Evolutionary conservation across 768 basidiomycete species (phyloP), one percentile per base, ranked within the genome.

Genomic region (Leccinellum luteum): DNA sequence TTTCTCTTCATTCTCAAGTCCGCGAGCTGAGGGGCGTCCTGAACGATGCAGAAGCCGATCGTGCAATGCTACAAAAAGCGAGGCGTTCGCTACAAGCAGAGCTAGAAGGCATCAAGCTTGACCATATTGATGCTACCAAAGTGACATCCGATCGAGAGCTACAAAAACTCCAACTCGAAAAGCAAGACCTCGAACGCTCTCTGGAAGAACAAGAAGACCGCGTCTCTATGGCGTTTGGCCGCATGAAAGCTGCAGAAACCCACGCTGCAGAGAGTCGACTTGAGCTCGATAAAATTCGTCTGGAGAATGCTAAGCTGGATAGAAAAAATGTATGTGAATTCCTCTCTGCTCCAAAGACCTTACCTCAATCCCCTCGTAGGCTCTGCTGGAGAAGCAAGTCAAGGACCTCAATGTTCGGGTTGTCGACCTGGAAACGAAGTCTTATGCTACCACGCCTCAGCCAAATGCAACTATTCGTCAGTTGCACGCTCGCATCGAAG

Each of bases 1-100:
- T 90, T 28, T 81, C 87, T 3, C 79, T 93, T 15, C 89, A 93
- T 65, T 90, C 89, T 1, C 91, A 94, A 79, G 90, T 92, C 54
- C 85, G 89, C 43, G 90, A 94, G 65, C 78, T 94, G 28, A 85
- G 91, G 8, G 75, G 81, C 25, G 89, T 92, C 15, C 75, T 94
- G 60, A 90, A 93, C 65, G 92, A 94, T 57, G 90, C 90, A 4
- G 92, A 94, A 68, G 85, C 89, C 3, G 92, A 93, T 62, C 81
- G 91, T 2, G 77, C 84, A 8, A 78, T 91, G 56, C 76, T 93
- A 49, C 90, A 90, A 71, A 91, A 90, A 69, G 91, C 92, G 19
- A 84, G 92, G 17, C 84, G 89, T 12, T 83, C 88, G 1, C 72
- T 94, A 30, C 91, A 93, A 64, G 83, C 87, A 6, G 89, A 93